A percentile compares a stretch with the other conserved stretches of the same genome.
Evolutionary conservation across 208 protist genomes (phyloP).

Genomic region (Porcisia hertigi): DNA sequence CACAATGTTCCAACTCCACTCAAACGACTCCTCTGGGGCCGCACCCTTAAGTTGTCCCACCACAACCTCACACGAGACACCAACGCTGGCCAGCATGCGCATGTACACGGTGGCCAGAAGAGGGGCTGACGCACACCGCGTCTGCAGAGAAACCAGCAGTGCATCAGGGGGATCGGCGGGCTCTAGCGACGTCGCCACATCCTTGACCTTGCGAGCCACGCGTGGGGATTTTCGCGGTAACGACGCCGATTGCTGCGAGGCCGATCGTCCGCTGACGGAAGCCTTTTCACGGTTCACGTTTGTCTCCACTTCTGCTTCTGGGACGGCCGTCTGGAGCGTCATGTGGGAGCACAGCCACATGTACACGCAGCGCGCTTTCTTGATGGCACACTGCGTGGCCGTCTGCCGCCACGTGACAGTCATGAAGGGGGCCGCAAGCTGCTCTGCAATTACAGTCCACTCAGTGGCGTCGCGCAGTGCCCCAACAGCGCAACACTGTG

Average conservation of each 20-base stretch:
- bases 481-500: constrained; percentile 26
- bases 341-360: constrained; percentile 71
- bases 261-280: background rate
- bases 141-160: constrained; percentile 37
- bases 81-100: constrained; percentile 46
- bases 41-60: constrained; percentile 55
- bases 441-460: constrained; percentile 29
- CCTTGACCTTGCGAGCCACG: constrained; percentile 10
- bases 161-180: constrained; percentile 32
- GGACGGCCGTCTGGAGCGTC: constrained; percentile 14
- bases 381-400: constrained; percentile 50
- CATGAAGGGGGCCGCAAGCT: constrained; percentile 46
- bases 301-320: constrained; percentile 8
- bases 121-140: constrained; percentile 38
- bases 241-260: constrained; percentile 10
- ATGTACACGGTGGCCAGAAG: constrained; percentile 62
- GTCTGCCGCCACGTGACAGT: constrained; percentile 69
- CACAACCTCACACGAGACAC: constrained; percentile 56
- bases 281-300: constrained; percentile 6
- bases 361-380: constrained; percentile 66
- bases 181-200: constrained; percentile 15
- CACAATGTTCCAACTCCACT: constrained; percentile 84
- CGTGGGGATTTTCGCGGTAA: constrained; percentile 11
- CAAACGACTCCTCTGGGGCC: constrained; percentile 46
- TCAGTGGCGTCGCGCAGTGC: constrained; percentile 14